These are phyloP conservation scores for Phytopythium delawarense DNA, from an alignment of 352 stramenopile species.

Conservation along the genomic window DNA sequence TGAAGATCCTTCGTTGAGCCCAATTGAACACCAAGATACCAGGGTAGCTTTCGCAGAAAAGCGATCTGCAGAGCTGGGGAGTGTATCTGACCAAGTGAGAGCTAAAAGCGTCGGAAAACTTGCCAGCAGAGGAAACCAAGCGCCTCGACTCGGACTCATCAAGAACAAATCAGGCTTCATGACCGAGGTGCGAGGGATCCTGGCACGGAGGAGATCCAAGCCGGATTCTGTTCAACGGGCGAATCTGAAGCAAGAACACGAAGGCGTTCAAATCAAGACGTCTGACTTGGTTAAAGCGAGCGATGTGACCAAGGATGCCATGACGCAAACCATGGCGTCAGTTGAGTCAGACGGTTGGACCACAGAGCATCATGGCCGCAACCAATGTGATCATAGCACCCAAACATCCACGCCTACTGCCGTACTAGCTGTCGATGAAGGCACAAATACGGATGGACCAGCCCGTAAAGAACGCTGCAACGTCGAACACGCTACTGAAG, in stretches of 20 bases:
- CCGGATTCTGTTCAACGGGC: not conserved
- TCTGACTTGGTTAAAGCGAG: not conserved
- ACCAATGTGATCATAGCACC: not conserved
- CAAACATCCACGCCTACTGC: not conserved
- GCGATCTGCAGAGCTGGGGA: not conserved
- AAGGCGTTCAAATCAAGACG: not conserved
- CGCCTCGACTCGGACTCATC: not conserved
- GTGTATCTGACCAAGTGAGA: not conserved
- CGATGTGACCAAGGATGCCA: not conserved
- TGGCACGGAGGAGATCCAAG: slow-evolving; percentile 10
- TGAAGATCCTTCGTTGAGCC: not conserved
- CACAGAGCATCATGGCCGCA: not conserved
- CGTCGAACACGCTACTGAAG: not conserved
- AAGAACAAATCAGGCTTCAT: slow-evolving; percentile 12
- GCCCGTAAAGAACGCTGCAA: not conserved
- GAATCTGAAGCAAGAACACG: too few relatives aligned
- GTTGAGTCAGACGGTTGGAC: not conserved
- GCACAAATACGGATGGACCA: not conserved
- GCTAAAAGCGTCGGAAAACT: not conserved
- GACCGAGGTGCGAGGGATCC: slow-evolving; percentile 13
- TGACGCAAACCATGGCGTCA: too few relatives aligned
- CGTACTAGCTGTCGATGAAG: not conserved
- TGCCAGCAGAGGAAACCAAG: not conserved
- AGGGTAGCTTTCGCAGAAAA: not conserved
- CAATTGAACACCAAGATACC: not conserved